Conservation (phyloP, 164 flowering plant species). For the Taxillus chinensis region DNA sequence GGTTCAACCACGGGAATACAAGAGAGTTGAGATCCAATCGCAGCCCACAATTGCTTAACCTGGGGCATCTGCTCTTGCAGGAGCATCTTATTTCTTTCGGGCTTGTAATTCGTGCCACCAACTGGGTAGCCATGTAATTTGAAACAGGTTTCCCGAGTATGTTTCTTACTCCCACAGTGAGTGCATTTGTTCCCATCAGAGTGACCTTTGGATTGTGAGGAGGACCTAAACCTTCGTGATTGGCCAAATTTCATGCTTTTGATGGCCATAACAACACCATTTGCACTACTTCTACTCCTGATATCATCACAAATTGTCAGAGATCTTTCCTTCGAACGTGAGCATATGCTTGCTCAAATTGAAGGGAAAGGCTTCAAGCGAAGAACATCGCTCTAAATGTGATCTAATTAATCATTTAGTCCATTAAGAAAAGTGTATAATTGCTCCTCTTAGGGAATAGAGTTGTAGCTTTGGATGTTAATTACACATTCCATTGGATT, state of each 20-base stretch:
- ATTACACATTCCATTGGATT: too few relatives aligned
- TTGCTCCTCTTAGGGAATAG: too few relatives aligned
- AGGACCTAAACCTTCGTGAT: neutral
- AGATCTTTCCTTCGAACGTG: neutral
- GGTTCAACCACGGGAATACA: neutral
- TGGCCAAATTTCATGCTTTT: neutral
- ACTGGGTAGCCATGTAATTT: constrained; percentile 1
- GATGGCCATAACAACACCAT: constrained; percentile 5
- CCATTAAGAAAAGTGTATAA: too few relatives aligned
- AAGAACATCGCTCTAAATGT: neutral
- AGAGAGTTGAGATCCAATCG: neutral
- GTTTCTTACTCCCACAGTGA: constrained; percentile 1
- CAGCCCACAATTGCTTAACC: neutral
- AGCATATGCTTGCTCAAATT: constrained; percentile 7
- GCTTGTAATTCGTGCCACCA: constrained; percentile 7
- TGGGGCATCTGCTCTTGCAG: neutral
- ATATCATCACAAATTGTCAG: constrained; percentile 3
- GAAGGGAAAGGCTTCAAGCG: constrained; percentile 2
- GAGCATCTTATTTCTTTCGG: constrained; percentile 1
- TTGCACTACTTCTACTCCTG: neutral
- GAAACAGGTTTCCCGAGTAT: constrained; percentile 5
- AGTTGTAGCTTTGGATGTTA: too few relatives aligned
- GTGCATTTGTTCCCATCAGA: neutral
- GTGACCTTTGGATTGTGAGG: constrained; percentile 3
- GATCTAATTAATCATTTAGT: too few relatives aligned